These are phyloP conservation scores for Diaporthe sp. DNA, from an alignment of 2,329 filamentous ascomycete species.

Conservation along the genomic window DNA sequence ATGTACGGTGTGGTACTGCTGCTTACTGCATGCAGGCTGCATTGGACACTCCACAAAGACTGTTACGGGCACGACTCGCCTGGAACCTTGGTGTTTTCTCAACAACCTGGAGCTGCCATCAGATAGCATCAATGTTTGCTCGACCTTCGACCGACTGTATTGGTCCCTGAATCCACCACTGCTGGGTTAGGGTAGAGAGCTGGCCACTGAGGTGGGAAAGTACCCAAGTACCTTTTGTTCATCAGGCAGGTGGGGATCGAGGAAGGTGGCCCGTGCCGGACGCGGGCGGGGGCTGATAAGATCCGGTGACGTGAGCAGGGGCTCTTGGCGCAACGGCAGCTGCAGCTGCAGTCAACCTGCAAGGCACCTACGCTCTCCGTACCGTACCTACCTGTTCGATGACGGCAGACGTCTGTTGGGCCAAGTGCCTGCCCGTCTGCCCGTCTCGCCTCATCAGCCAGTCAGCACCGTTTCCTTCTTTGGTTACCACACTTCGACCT, in stretches of 20 bases:
- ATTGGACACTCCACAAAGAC: background rate
- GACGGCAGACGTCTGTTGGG: constrained; percentile 3
- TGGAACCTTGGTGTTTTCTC: background rate
- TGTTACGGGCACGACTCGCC: background rate
- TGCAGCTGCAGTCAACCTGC: constrained; percentile 17
- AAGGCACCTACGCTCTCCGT: too few species aligned
- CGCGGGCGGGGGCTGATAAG: constrained; percentile 12
- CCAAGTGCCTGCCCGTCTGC: too few species aligned
- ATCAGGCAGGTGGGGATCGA: background rate
- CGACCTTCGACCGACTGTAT: background rate
- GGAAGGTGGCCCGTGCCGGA: constrained; percentile 15
- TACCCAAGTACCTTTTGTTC: background rate
- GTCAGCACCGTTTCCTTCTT: constrained; percentile 12
- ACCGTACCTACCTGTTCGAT: background rate
- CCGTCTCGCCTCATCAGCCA: too few species aligned
- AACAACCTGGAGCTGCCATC: background rate
- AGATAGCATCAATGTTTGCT: background rate
- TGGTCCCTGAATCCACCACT: background rate
- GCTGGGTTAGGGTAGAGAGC: background rate
- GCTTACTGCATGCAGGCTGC: constrained; percentile 1
- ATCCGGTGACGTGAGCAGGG: constrained; percentile 31
- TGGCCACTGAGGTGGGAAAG: background rate
- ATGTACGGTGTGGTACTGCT: background rate
- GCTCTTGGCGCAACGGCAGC: constrained; percentile 18
- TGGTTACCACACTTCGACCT: background rate